Evolutionary conservation across 1,284 basidiomycete genomes (phyloP), one percentile per base, ranked within the genome.

Genomic region (Heliocybe sulcata): DNA sequence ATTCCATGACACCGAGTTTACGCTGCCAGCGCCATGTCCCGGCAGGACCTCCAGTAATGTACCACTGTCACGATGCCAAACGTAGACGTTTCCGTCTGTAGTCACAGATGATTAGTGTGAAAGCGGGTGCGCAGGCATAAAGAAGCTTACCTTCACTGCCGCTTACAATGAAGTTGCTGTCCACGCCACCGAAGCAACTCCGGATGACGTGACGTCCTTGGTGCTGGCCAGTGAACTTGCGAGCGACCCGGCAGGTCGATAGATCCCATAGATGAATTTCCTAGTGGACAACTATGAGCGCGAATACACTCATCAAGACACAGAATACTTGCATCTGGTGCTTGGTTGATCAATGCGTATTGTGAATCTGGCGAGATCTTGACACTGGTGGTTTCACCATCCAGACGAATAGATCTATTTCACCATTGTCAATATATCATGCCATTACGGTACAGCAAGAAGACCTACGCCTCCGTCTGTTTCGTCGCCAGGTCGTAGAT

Each of bases 1-100:
- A 70, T 98, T 96, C 97, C 97, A 99, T 14, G 94, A 90, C 10
- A 99, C 94, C 19, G 89, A 87, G 69, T 98, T 99, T 57, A 99
- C 95, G 56, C 88, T 90, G 35, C 94, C 94, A 52, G 72, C 69
- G 14, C 85, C 87, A 64, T 99, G 97, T 0, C 95, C 96, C 1
- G 79, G 69, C 1, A 98, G 79, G 23, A 86, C 80, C 69, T 98
- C 92, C 25, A 99, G 77, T 45, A 94, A 77, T 0, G 81, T 76
- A 0, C 90, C 90, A 2, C 87, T 88, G 62, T 92, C 88, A 53
- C 90, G 86, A 69, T 98, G 92, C 94, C 96, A 99, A 22, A 98
- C 82, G 71, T 98, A 98, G 51, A 98, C 87, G 60, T 90, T 89
- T 45, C 85, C 83, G 73, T 97, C 91, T 94, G 66, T 54, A 56